Percentiles rank a stretch among this genome's conserved stretches.
phyloP scores from a whole-genome alignment of 2,329 filamentous ascomycete species.

The Sclerotinia trifoliorum region DNA sequence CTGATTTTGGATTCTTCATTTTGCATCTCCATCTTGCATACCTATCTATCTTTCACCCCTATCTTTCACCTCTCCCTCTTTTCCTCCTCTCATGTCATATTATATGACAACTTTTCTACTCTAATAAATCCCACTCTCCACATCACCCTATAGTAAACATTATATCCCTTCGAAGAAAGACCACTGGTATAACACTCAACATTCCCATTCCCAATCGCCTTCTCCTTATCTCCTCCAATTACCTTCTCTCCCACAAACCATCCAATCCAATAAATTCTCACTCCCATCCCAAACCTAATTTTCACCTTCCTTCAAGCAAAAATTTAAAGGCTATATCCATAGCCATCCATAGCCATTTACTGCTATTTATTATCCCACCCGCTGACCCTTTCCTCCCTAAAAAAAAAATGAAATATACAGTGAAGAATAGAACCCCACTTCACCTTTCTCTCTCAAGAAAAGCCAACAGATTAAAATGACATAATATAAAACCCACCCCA shows the following conservation, averaged over 20 bases:
- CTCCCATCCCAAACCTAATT: neutral
- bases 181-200: no score
- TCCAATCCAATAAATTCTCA: neutral
- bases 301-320: neutral
- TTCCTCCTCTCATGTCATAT: neutral
- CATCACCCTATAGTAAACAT: neutral
- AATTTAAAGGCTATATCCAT: neutral
- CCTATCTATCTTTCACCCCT: neutral
- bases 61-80: neutral
- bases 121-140: neutral
- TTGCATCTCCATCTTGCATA: neutral
- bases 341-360: neutral
- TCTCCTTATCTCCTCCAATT: neutral
- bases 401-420: neutral
- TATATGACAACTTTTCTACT: neutral
- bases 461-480: constrained; percentile 8
- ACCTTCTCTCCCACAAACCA: neutral
- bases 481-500: constrained; percentile 3
- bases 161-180: neutral
- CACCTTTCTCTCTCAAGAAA: neutral
- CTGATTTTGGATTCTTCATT: neutral
- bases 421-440: neutral
- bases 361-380: neutral
- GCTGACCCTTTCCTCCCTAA: neutral
- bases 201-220: neutral